Base-by-base conservation (phyloP, 192 early-diverging fungal species). In the Radiomyces spectabilis region DNA sequence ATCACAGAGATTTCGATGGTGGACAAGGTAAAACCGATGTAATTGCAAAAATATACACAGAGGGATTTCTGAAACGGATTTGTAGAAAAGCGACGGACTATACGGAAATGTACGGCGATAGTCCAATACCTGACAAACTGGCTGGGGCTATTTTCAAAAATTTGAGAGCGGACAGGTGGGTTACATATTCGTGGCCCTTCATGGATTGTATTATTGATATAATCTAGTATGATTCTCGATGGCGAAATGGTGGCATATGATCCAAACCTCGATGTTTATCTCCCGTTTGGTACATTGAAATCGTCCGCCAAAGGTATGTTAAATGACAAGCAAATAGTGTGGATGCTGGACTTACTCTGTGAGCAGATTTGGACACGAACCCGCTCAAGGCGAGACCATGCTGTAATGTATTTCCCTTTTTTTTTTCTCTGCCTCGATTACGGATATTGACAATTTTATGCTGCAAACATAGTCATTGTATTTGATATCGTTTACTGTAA, bases 171-270 rank as follows among this genome's bases (percentile, higher is more conserved):
- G 38, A 52, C 7, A 53, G 41, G 59, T 61, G 34, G 46, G 25
- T 19, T 9, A 10, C 19, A 26, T 18, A 16, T n/a, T 38, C 18
- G 9, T 24, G 43, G 12, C 16, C 16, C 29, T 55, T 19, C 2
- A 41, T 48, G 38, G 48, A 32, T 39, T 15, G 27, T 46, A 1
- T 7, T 51, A 19, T 48, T 34, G 26, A 27, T 35, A 34, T 41
- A 52, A 13, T 35, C 24, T 34, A 89, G 84, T 43, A 59, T 80
- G 38, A 85, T 92, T 61, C 61, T 92, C 30, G 89, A 92, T 68
- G 89, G 89, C 0, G 89, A 92, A 65, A 80, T 92, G 81, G 61
- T 88, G 30, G 83, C 79, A 9, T 89, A 75, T 55, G 80, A 88
- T 61, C 72, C 76, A n/a, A 65, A 68, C n/a, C 71, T 70, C 7